Evolutionary conservation across 2,329 filamentous ascomycete species (phyloP), one percentile per base, ranked within the genome.

Genomic region (Thelonectria rubi): DNA sequence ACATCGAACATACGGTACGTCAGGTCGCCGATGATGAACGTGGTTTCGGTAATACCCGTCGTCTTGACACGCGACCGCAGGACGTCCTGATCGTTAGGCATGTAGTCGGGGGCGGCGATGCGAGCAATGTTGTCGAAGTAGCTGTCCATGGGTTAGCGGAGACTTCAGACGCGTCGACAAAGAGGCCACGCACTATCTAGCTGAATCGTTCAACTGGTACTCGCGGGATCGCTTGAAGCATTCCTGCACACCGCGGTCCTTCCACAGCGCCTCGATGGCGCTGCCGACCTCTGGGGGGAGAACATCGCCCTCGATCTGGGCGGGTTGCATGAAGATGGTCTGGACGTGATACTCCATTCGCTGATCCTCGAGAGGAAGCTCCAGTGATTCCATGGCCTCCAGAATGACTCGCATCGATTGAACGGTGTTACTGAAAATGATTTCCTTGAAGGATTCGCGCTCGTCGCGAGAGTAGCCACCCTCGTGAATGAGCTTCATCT

Each of bases 401-500:
- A 89, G 82, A 58, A 90, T 89, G 71, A 89, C 87, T 68, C 86
- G 86, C 87, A 89, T 89, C 39, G 86, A 89, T 75, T 89, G 87
- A 15, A 89, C 86, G 1, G 86, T 89, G 77, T 90, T 90, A 80
- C 85, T 88, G 80, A 88, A 89, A 74, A 90, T 89, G 73, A 89
- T 89, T 72, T 89, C 87, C 78, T 89, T 89, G 82, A 89, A 89
- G 6, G 86, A 88, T 76, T 89, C 86, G 65, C 86, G 84, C 77
- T 90, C 87, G 70, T 98, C 95, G 78, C 94, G 91, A 65, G 95
- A 98, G 84, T 98, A 99, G 72, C 95, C 94, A 67, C 95, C 95
- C 84, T 99, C 95, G 80, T 99, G 93, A 75, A 99, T 99, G 75
- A 99, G 91, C 86, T 98, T 99, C 95, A 99, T 98, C 84, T 98